Percentiles rank a stretch among this genome's conserved stretches.
These are phyloP conservation scores for Candida smagusa DNA, from an alignment of 1,139 yeast species.

Conservation along the genomic window DNA sequence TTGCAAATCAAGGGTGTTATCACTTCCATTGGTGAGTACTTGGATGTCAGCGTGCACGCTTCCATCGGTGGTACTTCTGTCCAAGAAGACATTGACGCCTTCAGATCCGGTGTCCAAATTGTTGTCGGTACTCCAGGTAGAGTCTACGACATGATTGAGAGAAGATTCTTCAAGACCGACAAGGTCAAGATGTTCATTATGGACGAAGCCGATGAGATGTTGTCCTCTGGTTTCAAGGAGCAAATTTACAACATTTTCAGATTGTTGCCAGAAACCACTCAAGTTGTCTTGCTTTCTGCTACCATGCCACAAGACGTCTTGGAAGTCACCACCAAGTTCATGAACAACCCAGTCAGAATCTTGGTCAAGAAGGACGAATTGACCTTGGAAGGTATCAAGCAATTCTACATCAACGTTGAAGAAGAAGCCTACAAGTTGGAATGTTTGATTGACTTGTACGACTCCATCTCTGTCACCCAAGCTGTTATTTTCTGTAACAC, in stretches of 20 bases:
- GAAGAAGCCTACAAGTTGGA: constrained; percentile 91
- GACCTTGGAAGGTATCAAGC: constrained; percentile 97
- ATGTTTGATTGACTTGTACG: constrained; percentile 95
- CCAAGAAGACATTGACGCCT: constrained; percentile 87
- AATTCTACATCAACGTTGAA: constrained; percentile 92
- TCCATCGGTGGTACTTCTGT: constrained; percentile 98
- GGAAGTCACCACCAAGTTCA: constrained; percentile 94
- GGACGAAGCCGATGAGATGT: constrained; percentile 99
- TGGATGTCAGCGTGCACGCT: constrained; percentile 93
- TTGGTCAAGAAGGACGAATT: constrained; percentile 97
- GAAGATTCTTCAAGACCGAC: constrained; percentile 87
- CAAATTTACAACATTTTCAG: constrained; percentile 97
- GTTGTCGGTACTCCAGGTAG: constrained; percentile 99
- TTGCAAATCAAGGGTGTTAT: constrained; percentile 97
- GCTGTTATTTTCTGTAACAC: constrained; percentile 99
- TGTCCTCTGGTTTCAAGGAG: constrained; percentile 94
- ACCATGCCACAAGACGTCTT: constrained; percentile 97
- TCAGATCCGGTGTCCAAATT: constrained; percentile 90
- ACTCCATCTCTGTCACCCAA: constrained; percentile 96
- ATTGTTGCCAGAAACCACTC: constrained; percentile 89
- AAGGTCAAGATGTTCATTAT: constrained; percentile 93
- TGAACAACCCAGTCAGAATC: constrained; percentile 96
- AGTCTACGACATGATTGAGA: constrained; percentile 95
- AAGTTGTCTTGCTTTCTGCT: constrained; percentile 94
- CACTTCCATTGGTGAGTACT: constrained; percentile 87